Percentiles rank a stretch among this genome's conserved stretches.
These are phyloP conservation scores for Hygrocybe punicea DNA, from an alignment of 768 basidiomycete genomes.

Conservation along the genomic window DNA sequence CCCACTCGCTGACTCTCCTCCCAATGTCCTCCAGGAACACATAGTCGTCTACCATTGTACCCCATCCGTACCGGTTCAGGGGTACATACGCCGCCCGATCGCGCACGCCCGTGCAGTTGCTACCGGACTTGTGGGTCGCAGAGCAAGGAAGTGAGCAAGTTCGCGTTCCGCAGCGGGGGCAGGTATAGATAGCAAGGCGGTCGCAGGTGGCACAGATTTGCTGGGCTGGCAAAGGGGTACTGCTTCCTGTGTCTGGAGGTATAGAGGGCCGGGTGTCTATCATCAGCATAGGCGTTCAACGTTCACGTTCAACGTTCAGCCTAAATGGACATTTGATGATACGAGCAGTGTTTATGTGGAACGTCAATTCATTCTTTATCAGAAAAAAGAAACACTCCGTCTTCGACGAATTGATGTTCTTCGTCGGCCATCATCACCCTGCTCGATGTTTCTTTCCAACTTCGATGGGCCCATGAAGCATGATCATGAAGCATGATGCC, in stretches of 20 bases:
- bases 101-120: slow-evolving; percentile 67
- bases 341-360: too few relatives aligned
- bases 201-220: slow-evolving; percentile 50
- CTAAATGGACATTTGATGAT: too few relatives aligned
- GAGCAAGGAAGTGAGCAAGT: slow-evolving; percentile 77
- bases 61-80: slow-evolving; percentile 83
- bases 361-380: too few relatives aligned
- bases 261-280: too few relatives aligned
- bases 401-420: too few relatives aligned
- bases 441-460: too few relatives aligned
- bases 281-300: too few relatives aligned
- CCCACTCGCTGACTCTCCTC: slow-evolving; percentile 71
- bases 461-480: too few relatives aligned
- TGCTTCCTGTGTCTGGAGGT: not conserved
- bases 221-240: not conserved
- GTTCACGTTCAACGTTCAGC: too few relatives aligned
- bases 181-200: slow-evolving; percentile 62
- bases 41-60: slow-evolving; percentile 88
- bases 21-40: slow-evolving; percentile 80
- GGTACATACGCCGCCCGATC: slow-evolving; percentile 71
- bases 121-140: slow-evolving; percentile 57
- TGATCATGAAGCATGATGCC: too few relatives aligned
- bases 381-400: too few relatives aligned
- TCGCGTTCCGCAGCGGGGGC: slow-evolving; percentile 67
- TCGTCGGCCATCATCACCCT: too few relatives aligned